phyloP scores from a whole-genome alignment of 805 yeast species.

The Myxozyma sirexii region DNA sequence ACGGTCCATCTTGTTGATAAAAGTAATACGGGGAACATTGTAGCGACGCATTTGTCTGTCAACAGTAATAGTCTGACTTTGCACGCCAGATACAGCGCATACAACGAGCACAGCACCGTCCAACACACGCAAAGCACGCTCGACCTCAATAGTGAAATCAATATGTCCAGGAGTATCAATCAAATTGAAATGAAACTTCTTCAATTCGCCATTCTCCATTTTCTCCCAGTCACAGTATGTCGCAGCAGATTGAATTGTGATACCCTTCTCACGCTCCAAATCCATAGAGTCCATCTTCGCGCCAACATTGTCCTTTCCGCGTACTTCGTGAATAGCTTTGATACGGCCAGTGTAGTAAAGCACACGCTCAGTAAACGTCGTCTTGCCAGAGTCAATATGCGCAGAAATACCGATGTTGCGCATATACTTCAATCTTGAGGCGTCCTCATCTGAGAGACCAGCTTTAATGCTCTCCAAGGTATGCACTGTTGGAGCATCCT shows the following conservation, averaged over 20 bases:
- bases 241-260: constrained; percentile 98
- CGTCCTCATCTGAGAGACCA: constrained; percentile 42
- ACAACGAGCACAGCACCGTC: constrained; percentile 99
- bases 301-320: constrained; percentile 97
- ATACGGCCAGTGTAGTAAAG: constrained; percentile 95
- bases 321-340: constrained; percentile 86
- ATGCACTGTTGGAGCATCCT: background rate
- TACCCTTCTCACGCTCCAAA: constrained; percentile 96
- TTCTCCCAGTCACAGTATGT: constrained; percentile 90
- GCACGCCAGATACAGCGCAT: constrained; percentile 98
- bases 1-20: constrained; percentile 97
- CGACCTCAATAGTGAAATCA: constrained; percentile 98
- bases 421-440: constrained; percentile 56
- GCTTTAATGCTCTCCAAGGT: constrained; percentile 37
- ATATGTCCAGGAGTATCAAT: constrained; percentile 99
- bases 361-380: constrained; percentile 97
- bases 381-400: constrained; percentile 97
- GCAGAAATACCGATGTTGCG: constrained; percentile 98
- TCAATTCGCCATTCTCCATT: constrained; percentile 47
- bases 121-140: constrained; percentile 94
- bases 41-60: constrained; percentile 99
- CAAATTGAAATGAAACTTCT: constrained; percentile 82
- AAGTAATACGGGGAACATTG: constrained; percentile 94
- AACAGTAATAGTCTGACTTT: constrained; percentile 97
- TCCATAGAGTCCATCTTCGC: constrained; percentile 99